Evolutionary conservation across 2,329 filamentous ascomycete genomes (phyloP).

Genomic region (Tolypocladium nubicola): DNA sequence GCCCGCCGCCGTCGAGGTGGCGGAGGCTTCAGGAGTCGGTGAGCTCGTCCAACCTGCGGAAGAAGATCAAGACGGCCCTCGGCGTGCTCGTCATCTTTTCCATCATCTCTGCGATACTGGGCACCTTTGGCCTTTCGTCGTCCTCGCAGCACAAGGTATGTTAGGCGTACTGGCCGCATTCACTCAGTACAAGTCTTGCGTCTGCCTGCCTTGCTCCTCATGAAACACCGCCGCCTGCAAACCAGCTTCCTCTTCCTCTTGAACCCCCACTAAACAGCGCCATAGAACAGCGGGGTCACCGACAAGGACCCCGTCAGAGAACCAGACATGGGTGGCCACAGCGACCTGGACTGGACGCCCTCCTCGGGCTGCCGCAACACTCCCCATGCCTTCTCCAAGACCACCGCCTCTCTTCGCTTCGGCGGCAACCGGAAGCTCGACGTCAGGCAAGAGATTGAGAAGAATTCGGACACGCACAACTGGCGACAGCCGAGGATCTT

Average conservation of each 20-base stretch:
- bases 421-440: constrained; percentile 21
- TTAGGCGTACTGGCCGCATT: neutral
- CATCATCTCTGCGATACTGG: constrained; percentile 14
- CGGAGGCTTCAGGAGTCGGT: constrained; percentile 14
- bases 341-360: constrained; percentile 16
- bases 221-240: neutral
- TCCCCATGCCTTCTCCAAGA: constrained; percentile 8
- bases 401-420: constrained; percentile 20
- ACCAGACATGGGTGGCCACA: constrained; percentile 9
- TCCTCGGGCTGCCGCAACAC: constrained; percentile 14
- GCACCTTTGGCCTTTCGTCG: constrained; percentile 10
- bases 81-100: constrained; percentile 21
- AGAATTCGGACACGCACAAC: constrained; percentile 7
- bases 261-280: neutral
- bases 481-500: constrained; percentile 24
- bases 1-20: constrained; percentile 14
- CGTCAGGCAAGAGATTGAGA: constrained; percentile 26
- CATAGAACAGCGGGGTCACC: constrained; percentile 9
- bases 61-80: constrained; percentile 17
- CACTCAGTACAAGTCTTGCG: neutral
- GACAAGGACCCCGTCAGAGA: constrained; percentile 14
- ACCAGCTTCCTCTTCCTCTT: no score
- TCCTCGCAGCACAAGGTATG: constrained; percentile 18
- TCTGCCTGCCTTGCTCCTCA: neutral
- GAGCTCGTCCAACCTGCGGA: constrained; percentile 10